Evolutionary conservation across 768 basidiomycete species (phyloP), one percentile per base, ranked within the genome.

Genomic region (Podaxis sp.): DNA sequence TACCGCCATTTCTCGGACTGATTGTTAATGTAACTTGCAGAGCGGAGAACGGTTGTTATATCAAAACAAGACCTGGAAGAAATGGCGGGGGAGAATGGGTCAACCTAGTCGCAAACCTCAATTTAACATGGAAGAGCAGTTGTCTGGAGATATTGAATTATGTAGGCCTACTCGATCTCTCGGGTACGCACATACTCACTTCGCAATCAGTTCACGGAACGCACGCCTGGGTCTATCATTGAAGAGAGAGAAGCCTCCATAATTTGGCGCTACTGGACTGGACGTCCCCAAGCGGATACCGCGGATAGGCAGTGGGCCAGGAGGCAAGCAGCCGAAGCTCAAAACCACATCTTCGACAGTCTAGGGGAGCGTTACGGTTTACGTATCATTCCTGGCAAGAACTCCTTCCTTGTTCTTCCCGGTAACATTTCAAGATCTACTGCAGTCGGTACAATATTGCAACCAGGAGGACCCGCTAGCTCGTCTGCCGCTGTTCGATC

Each of bases 331-430:
- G 91, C 92, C 0, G 93, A 94, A 71, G 93, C 93, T 22, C 93
- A 95, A 74, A 95, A 95, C 74, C 93, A 95, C 68, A 92, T 94
- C 65, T 94, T 92, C 70, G 93, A 93, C 72, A 90, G 88, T 67
- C 85, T 93, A 38, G 92, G 92, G 46, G 92, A 93, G 71, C 86
- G 89, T 0, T 93, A 90, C 69, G 89, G 90, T 1, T 76, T 95
- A 8, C 87, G 92, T 24, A 93, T 93, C 69, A 90, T 94, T 56
- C 92, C 92, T 0, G 91, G 90, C 2, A 77, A 83, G 59, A 92
- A 87, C 73, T 84, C 84, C 55, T 94, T 94, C 84, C 85, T 94
- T 58, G 87, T 94, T 30, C 79, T 94, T 3, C 92, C 92, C 2
- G 91, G 88, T 76, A 89, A 91, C 66, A 85, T 92, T 66, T 93